These are phyloP conservation scores for Phytophthora sojae DNA, from an alignment of 352 stramenopile species.

Conservation along the genomic window DNA sequence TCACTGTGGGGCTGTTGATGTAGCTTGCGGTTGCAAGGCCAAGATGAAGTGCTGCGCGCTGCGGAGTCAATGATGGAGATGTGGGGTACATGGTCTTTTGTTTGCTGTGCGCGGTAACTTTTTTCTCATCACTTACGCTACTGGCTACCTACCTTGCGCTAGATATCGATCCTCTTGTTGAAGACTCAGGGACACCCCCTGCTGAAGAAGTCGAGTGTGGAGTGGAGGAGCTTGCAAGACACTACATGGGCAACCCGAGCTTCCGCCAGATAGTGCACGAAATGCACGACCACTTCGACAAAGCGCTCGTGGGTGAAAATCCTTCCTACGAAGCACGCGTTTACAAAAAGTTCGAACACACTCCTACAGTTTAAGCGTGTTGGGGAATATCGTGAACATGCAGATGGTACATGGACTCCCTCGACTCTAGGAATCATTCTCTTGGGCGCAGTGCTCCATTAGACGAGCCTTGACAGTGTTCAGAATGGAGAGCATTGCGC, in stretches of 20 bases:
- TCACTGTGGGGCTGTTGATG: neutral
- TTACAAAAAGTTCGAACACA: neutral
- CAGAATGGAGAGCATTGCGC: conserved; percentile 80
- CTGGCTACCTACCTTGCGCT: neutral
- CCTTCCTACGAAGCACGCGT: conserved; percentile 4
- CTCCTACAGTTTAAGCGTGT: conserved; percentile 22
- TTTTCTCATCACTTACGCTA: neutral
- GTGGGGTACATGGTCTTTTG: conserved; percentile 39
- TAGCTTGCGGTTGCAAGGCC: conserved; percentile 41
- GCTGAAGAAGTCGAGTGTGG: neutral
- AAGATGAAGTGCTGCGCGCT: conserved; percentile 35
- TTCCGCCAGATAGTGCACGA: conserved; percentile 49
- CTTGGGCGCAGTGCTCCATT: conserved; percentile 58
- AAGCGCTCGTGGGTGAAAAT: conserved; percentile 6
- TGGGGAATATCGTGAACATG: conserved; percentile 1
- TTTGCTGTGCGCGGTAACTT: neutral
- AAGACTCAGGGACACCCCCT: conserved; percentile 19
- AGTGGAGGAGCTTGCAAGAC: conserved; percentile 34
- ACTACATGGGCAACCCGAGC: conserved; percentile 39
- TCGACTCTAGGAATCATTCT: conserved; percentile 53
- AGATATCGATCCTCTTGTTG: conserved; percentile 57
- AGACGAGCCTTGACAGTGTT: conserved; percentile 78
- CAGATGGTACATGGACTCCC: conserved; percentile 18
- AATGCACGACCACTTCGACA: conserved; percentile 52
- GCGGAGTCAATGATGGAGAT: conserved; percentile 52